Conservation (phyloP, 208 protist species). For the Phytomonas sp. region DNA sequence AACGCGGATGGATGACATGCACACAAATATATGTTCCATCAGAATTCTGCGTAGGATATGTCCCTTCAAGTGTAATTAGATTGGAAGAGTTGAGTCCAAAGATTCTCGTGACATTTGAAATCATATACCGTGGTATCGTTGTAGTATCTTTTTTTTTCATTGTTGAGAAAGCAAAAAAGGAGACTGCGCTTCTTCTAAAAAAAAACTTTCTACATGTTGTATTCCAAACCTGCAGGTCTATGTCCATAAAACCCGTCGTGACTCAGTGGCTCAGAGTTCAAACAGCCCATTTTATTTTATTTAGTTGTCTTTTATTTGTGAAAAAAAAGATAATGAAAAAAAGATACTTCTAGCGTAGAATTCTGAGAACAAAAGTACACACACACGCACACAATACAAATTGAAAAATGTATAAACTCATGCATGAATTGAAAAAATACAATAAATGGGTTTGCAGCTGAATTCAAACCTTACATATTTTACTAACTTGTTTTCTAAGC, state of each 20-base stretch:
- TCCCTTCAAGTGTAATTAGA: slow-evolving; percentile 41
- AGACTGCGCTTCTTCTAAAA: slow-evolving; percentile 67
- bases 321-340: slow-evolving; percentile 9
- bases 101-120: slow-evolving; percentile 53
- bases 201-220: slow-evolving; percentile 32
- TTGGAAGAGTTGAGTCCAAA: slow-evolving; percentile 43
- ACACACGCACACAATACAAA: neutral
- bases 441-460: too few relatives aligned
- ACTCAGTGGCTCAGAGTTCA: neutral
- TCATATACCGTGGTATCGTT: slow-evolving; percentile 70
- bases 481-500: neutral
- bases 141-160: slow-evolving; percentile 39
- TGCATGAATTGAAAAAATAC: neutral
- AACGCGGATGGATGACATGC: slow-evolving; percentile 42
- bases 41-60: slow-evolving; percentile 25
- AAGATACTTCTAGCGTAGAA: slow-evolving; percentile 6
- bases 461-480: too few relatives aligned
- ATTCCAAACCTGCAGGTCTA: slow-evolving; percentile 35
- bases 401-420: neutral
- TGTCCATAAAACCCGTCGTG: slow-evolving; percentile 19
- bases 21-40: slow-evolving; percentile 32
- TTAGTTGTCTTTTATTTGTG: neutral
- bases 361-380: slow-evolving; percentile 4
- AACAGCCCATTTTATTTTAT: slow-evolving; percentile 16
- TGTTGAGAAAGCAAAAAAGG: slow-evolving; percentile 66